These are phyloP conservation scores for Acanthochlamys bracteata DNA, from an alignment of 106 monocot species.

Conservation along the genomic window DNA sequence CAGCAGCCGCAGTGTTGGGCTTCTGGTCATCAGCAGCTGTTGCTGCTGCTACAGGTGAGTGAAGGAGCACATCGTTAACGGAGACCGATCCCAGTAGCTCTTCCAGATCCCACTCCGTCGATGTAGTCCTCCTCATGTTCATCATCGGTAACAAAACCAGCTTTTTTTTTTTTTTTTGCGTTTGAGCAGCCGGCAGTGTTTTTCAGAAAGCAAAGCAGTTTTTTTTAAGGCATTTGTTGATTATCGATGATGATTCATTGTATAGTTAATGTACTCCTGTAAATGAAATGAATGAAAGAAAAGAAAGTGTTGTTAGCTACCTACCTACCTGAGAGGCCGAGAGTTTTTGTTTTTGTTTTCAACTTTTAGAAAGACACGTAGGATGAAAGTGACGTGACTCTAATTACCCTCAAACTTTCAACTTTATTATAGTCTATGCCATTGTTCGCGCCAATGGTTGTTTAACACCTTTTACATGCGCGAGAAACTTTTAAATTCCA, in stretches of 20 bases:
- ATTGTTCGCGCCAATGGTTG: too few species aligned
- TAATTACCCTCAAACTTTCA: too few species aligned
- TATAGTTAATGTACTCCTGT: too few species aligned
- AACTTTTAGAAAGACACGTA: not conserved
- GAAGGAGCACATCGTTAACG: not conserved
- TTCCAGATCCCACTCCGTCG: conserved; percentile 2
- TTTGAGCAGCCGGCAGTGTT: not conserved
- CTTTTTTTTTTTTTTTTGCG: not conserved
- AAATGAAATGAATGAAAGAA: too few species aligned
- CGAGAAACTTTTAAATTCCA: too few species aligned
- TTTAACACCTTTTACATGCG: too few species aligned
- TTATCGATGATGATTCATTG: too few species aligned
- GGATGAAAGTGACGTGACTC: too few species aligned
- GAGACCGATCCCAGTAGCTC: not conserved
- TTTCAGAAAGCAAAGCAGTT: not conserved
- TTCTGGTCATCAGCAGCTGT: too few species aligned
- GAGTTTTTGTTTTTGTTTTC: not conserved
- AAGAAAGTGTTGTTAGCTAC: not conserved
- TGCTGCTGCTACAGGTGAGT: too few species aligned
- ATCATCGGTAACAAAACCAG: not conserved
- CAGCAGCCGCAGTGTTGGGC: not conserved
- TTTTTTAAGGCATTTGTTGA: too few species aligned
- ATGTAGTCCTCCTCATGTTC: conserved; percentile 6
- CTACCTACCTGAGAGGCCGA: not conserved
- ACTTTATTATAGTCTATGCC: too few species aligned